Evolutionary conservation across 176 grass and related monocot genomes (phyloP), one percentile per base, ranked within the genome.

Genomic region (Alopecurus myosuroides): DNA sequence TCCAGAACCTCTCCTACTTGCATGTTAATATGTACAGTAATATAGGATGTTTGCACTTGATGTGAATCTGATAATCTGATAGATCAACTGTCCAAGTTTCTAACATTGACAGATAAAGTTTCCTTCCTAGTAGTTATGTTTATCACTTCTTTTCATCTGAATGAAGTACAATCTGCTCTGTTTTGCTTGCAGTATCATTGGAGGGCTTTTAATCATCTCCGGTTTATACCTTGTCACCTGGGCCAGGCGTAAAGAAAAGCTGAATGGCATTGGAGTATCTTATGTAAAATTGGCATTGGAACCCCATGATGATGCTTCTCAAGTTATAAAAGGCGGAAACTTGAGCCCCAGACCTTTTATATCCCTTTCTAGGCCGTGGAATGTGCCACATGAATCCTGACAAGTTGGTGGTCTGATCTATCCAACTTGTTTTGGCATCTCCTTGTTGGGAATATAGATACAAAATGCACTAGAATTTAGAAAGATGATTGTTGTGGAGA

Each of bases 201-300:
- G 96, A 42, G 96, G 94, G n/a, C 73, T 94, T 92, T 82, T 94
- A 64, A 97, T 97, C 56, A 77, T 97, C 71, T 78, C 60, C 80
- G 94, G 94, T 82, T 85, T 97, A 83, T 97, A 97, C 61, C 81
- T 97, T 79, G 94, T 97, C 58, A 94, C 92, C 40, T 97, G 94
- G 94, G 92, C 92, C 11, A 83, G 92, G 19, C 80, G 88, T 88
- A 88, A 52, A 85, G 94, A 97, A 82, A 86, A 85, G 70, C 28
- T 70, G 39, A 52, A 52, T 50, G 36, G 57, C 51, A 72, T 28
- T 52, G 85, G 71, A 52, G 44, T 79, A 51, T 20, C 86, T 37
- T 90, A 87, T 87, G 67, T 62, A 37, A 93, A 84, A 88, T 89
- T 81, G 36, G 33, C 75, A 83, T 70, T 76, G 11, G 91, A 91